Conservation (phyloP, 306 rosid species). For the Lathyrus tuberosus region DNA sequence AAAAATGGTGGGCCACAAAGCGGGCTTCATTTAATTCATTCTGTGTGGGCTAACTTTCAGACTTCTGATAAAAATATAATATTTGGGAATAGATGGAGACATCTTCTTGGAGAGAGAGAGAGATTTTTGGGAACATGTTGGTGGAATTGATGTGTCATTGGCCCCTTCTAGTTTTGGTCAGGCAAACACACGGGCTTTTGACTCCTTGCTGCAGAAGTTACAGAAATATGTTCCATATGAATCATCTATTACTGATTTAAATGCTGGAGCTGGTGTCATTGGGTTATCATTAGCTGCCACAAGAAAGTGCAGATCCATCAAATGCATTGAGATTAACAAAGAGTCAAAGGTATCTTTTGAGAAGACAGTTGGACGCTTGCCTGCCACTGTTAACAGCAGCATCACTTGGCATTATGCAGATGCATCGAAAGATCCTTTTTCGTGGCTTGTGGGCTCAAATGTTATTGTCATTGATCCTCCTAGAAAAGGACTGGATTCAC, state of each 20-base stretch:
- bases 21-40: slow-evolving; percentile 65
- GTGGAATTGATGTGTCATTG: too few relatives aligned
- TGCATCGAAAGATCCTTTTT: slow-evolving; percentile 82
- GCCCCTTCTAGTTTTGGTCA: too few relatives aligned
- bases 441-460: slow-evolving; percentile 86
- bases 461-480: slow-evolving; percentile 96
- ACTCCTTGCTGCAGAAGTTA: too few relatives aligned
- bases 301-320: slow-evolving; percentile 85
- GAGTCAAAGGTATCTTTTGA: slow-evolving; percentile 90
- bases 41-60: slow-evolving; percentile 9
- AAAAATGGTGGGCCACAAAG: slow-evolving; percentile 76
- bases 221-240: too few relatives aligned
- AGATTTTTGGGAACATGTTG: too few relatives aligned
- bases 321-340: slow-evolving; percentile 87
- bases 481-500: slow-evolving; percentile 82
- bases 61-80: too few relatives aligned
- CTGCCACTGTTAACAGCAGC: slow-evolving; percentile 61
- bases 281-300: too few relatives aligned
- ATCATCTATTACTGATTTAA: too few relatives aligned
- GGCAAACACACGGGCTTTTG: too few relatives aligned
- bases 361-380: slow-evolving; percentile 82
- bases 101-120: too few relatives aligned
- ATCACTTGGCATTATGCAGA: slow-evolving; percentile 95
- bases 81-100: too few relatives aligned
- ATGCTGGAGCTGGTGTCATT: too few relatives aligned